These are phyloP conservation scores for Centrapalus pauciflorus DNA, from an alignment of 129 eudicot species.

Conservation along the genomic window DNA sequence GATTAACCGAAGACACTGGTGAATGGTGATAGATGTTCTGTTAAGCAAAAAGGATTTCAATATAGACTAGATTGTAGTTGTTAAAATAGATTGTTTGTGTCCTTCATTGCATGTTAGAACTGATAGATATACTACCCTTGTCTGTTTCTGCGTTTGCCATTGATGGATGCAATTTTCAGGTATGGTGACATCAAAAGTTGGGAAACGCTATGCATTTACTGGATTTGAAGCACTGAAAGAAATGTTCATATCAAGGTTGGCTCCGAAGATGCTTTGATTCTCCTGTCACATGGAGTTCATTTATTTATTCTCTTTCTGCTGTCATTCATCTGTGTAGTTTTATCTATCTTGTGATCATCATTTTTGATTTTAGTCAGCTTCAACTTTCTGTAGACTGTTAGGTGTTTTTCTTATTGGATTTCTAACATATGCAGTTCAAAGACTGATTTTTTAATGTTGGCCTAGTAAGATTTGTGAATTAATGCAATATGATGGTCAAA, in stretches of 20 bases:
- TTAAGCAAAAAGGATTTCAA: no score
- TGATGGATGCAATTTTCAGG: conserved; percentile 40
- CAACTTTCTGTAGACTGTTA: not conserved
- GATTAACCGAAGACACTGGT: no score
- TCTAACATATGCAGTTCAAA: not conserved
- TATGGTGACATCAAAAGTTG: conserved; percentile 97
- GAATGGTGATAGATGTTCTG: not conserved
- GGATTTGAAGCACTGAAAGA: conserved; percentile 96
- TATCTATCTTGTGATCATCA: not conserved
- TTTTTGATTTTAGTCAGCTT: not conserved
- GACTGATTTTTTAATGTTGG: not conserved
- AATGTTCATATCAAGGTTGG: conserved; percentile 71
- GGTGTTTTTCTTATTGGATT: not conserved
- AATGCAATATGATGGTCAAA: not conserved
- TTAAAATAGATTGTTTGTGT: not conserved
- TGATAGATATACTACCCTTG: not conserved
- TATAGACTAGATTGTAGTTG: not conserved
- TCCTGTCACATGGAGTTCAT: not conserved
- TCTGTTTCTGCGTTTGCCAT: not conserved
- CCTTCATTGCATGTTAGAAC: not conserved
- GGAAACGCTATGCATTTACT: conserved; percentile 92
- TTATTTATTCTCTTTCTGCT: not conserved
- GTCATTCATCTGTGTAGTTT: not conserved
- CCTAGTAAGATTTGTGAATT: not conserved
- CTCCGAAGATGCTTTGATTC: not conserved